Conservation (phyloP, 1,284 basidiomycete genomes). For the Lentinula novae-zelandiae region DNA sequence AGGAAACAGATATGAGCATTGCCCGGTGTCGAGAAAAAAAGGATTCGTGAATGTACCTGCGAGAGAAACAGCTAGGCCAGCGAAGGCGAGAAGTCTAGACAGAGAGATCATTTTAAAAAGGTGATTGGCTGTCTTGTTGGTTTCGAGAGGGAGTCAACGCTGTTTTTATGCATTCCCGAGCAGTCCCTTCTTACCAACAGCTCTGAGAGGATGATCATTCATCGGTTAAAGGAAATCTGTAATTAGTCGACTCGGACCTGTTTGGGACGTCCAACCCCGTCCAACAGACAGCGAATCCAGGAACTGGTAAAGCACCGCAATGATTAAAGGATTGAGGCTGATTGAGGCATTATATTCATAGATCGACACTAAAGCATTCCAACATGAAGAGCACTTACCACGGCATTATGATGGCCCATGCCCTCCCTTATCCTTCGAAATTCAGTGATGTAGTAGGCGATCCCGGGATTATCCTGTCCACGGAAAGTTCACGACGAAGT, state of each 20-base stretch:
- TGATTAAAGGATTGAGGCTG: neutral
- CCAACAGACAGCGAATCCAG: conserved; percentile 1
- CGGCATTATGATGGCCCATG: neutral
- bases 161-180: neutral
- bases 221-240: neutral
- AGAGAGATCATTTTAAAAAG: conserved; percentile 2
- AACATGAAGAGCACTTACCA: neutral
- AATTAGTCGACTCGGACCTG: neutral
- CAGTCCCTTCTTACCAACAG: no score
- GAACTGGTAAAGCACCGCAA: neutral
- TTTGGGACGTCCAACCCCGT: neutral
- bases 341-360: neutral
- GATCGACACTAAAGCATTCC: neutral
- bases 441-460: neutral
- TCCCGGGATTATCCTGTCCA: neutral
- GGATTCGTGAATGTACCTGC: neutral
- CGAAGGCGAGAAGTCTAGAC: neutral
- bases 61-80: conserved; percentile 5
- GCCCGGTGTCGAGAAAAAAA: neutral
- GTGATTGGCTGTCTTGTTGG: neutral
- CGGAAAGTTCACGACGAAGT: neutral
- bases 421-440: no score
- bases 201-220: neutral
- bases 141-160: neutral
- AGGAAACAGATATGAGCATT: neutral